Evolutionary conservation across 257 asterid genomes (phyloP).

Genomic region (Solanum bulbocastanum): DNA sequence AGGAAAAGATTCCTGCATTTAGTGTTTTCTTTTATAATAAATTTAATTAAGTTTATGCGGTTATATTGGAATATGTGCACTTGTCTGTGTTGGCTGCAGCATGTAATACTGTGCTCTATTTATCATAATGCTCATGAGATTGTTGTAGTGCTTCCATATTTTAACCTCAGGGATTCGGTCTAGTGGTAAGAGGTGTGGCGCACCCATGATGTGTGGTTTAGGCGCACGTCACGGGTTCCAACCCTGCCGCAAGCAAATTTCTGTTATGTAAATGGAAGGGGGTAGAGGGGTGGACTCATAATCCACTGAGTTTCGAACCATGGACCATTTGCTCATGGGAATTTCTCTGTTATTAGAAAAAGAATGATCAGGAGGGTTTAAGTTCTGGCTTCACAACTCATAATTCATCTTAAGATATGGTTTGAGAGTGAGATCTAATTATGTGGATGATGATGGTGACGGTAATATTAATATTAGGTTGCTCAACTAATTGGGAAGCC

Average conservation of each 20-base stretch:
- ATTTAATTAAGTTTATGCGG: background rate
- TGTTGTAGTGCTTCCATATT: background rate
- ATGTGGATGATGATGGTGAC: background rate
- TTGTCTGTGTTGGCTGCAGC: background rate
- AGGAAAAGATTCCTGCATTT: background rate
- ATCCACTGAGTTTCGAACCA: background rate
- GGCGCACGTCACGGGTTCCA: background rate
- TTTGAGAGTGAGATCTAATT: background rate
- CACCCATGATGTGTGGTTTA: background rate
- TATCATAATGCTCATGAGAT: background rate
- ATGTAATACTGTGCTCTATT: background rate
- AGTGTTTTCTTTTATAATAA: background rate
- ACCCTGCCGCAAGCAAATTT: background rate
- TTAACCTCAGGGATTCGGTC: background rate
- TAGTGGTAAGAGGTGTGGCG: background rate
- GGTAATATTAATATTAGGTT: constrained; percentile 24
- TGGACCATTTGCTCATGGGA: background rate
- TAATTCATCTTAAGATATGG: background rate
- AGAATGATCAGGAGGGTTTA: background rate
- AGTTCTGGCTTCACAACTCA: background rate
- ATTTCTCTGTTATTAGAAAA: background rate
- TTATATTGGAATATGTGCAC: background rate
- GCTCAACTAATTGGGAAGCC: constrained; percentile 96
- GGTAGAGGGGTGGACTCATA: background rate
- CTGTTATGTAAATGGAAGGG: background rate